phyloP scores from a whole-genome alignment of 148 eudicot genomes.

The Amaranthus hypochondriacus region DNA sequence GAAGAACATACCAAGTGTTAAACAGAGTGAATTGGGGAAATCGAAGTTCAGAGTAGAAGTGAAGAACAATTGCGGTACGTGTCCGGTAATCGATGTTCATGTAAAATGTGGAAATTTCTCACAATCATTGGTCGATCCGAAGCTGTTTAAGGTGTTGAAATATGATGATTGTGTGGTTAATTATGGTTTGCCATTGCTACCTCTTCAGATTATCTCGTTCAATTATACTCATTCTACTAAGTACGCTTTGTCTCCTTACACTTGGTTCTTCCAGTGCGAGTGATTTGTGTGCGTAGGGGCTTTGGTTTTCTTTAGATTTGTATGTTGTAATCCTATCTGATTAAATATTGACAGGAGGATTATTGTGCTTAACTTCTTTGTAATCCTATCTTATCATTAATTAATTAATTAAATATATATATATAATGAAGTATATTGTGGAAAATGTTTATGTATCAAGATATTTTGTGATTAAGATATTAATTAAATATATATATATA shows the following conservation, averaged over 20 bases:
- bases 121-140: constrained; percentile 15
- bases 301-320: too few relatives aligned
- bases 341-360: too few relatives aligned
- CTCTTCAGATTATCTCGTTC: constrained; percentile 19
- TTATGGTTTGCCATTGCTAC: constrained; percentile 22
- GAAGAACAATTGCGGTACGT: constrained; percentile 24
- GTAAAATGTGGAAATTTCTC: constrained; percentile 24
- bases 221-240: constrained; percentile 13
- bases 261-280: constrained; percentile 30
- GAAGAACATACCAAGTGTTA: constrained; percentile 22
- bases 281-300: not conserved
- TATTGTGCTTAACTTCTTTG: too few relatives aligned
- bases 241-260: constrained; percentile 11
- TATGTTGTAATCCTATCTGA: too few relatives aligned
- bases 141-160: constrained; percentile 20
- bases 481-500: too few relatives aligned
- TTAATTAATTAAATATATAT: too few relatives aligned
- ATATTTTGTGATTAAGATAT: too few relatives aligned
- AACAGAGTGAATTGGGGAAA: constrained; percentile 18
- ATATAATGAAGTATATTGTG: too few relatives aligned
- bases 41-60: constrained; percentile 20
- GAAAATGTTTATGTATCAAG: too few relatives aligned
- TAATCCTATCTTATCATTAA: too few relatives aligned
- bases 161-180: constrained; percentile 24
- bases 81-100: constrained; percentile 24